Conservation (phyloP, 257 asterid species). For the Oldenlandia corymbosa region DNA sequence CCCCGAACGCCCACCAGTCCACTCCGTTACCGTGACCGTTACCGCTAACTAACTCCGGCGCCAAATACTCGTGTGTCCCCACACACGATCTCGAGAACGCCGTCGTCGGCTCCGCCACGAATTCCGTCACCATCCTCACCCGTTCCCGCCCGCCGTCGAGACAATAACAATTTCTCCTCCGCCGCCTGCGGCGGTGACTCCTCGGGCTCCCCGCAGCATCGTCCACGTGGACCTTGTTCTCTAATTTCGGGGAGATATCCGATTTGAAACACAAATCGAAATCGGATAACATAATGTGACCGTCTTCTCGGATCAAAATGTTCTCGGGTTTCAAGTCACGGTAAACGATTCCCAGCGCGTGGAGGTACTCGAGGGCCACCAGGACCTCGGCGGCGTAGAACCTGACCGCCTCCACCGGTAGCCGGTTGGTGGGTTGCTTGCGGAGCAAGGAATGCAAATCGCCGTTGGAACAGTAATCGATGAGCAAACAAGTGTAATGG, state of each 20-base stretch:
- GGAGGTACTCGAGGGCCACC: conserved; percentile 66
- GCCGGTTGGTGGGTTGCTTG: conserved; percentile 51
- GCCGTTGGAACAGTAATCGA: conserved; percentile 80
- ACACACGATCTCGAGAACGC: conserved; percentile 87
- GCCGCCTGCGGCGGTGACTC: not conserved
- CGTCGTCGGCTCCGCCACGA: conserved; percentile 65
- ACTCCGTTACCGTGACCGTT: conserved; percentile 90
- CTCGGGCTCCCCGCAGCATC: conserved; percentile 13
- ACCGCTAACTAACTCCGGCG: conserved; percentile 69
- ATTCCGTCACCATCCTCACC: conserved; percentile 56
- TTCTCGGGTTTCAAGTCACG: conserved; percentile 85
- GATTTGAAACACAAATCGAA: conserved; percentile 70
- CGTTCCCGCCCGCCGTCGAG: conserved; percentile 14
- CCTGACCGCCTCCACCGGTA: conserved; percentile 50
- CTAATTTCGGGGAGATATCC: conserved; percentile 45
- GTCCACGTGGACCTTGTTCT: conserved; percentile 20
- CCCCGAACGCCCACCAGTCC: conserved; percentile 97
- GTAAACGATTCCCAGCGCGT: conserved; percentile 70
- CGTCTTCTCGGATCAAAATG: conserved; percentile 69
- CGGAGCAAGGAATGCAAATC: conserved; percentile 73
- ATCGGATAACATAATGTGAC: conserved; percentile 78
- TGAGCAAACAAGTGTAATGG: conserved; percentile 71
- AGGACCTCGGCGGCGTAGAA: conserved; percentile 73
- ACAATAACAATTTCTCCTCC: conserved; percentile 10
- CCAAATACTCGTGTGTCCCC: conserved; percentile 82